phyloP scores from a whole-genome alignment of 495 filamentous ascomycete genomes.

The Zalerion maritima region DNA sequence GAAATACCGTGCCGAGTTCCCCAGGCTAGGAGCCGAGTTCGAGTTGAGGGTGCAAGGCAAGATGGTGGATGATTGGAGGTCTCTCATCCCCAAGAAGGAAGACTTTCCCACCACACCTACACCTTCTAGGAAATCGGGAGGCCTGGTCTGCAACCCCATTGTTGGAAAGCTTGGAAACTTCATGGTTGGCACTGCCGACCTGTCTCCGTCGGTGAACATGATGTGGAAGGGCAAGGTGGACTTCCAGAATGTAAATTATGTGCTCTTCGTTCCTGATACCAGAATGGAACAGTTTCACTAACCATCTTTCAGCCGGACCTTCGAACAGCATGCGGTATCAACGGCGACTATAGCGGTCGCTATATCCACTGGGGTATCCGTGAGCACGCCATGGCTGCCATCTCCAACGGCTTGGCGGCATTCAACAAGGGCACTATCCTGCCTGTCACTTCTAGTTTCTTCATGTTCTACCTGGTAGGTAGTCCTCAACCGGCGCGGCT shows the following conservation, averaged over 20 bases:
- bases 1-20: slow-evolving; percentile 25
- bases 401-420: slow-evolving; percentile 40
- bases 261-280: neutral
- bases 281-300: neutral
- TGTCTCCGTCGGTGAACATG: slow-evolving; percentile 44
- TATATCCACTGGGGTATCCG: slow-evolving; percentile 41
- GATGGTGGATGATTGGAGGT: slow-evolving; percentile 27
- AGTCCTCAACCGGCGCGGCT: neutral
- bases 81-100: slow-evolving; percentile 22
- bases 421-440: slow-evolving; percentile 34
- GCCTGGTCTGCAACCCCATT: slow-evolving; percentile 36
- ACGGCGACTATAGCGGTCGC: slow-evolving; percentile 34
- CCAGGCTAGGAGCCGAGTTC: slow-evolving; percentile 34
- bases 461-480: slow-evolving; percentile 42
- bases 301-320: slow-evolving; percentile 23
- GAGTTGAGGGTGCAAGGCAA: slow-evolving; percentile 29
- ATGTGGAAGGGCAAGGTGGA: slow-evolving; percentile 37
- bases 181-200: slow-evolving; percentile 46
- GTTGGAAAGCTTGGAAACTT: slow-evolving; percentile 30
- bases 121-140: slow-evolving; percentile 33
- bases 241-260: slow-evolving; percentile 37
- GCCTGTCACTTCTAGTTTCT: slow-evolving; percentile 38
- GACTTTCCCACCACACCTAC: slow-evolving; percentile 33
- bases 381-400: slow-evolving; percentile 38
- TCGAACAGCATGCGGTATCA: slow-evolving; percentile 28